phyloP scores from a whole-genome alignment of 2,329 filamentous ascomycete species.

The Pleurostoma richardsiae region DNA sequence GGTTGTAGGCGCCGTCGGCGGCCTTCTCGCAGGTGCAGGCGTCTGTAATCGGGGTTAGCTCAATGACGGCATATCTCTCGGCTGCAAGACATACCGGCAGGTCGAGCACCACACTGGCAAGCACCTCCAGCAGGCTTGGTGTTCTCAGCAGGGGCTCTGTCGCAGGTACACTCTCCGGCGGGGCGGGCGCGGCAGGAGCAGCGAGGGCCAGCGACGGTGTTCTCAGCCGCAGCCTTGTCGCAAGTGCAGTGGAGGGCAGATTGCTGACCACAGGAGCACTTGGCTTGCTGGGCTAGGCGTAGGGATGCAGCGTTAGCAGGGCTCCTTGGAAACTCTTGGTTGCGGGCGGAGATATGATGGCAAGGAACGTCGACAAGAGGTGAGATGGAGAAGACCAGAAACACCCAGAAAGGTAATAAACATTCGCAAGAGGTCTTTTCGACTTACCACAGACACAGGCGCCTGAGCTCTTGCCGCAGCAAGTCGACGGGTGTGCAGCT shows the following conservation, averaged over 20 bases:
- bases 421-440: background rate
- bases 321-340: background rate
- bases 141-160: constrained; percentile 68
- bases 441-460: constrained; percentile 55
- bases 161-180: constrained; percentile 77
- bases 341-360: background rate
- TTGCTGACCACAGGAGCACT: constrained; percentile 87
- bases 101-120: constrained; percentile 74
- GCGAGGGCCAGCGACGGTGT: constrained; percentile 64
- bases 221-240: constrained; percentile 71
- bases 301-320: constrained; percentile 3
- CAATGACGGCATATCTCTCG: too few relatives aligned
- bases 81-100: constrained; percentile 50
- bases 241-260: constrained; percentile 83
- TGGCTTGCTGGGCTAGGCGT: constrained; percentile 53
- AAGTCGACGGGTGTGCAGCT: constrained; percentile 37
- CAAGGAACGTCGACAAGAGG: background rate
- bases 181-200: constrained; percentile 82
- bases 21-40: constrained; percentile 82
- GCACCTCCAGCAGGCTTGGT: constrained; percentile 49
- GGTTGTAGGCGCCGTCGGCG: constrained; percentile 54
- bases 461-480: constrained; percentile 48
- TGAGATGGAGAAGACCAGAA: constrained; percentile 1
- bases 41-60: constrained; percentile 29
- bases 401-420: background rate